Evolutionary conservation across 2,329 filamentous ascomycete species (phyloP).

Genomic region (Cladophialophora yegresii): DNA sequence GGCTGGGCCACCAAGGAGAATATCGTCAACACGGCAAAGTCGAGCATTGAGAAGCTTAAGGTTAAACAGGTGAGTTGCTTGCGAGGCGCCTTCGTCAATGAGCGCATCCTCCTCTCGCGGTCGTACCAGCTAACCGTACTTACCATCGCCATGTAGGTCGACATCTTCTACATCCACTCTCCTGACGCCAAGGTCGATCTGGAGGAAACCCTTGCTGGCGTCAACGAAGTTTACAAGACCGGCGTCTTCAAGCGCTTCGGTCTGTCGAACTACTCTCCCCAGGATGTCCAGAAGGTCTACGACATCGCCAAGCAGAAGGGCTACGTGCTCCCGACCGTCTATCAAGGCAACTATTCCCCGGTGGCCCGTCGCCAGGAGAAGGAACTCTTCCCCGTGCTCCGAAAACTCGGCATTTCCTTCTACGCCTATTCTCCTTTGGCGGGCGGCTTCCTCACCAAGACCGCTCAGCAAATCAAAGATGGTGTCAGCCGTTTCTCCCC

Average conservation of each 20-base stretch:
- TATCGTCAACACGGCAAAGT: conserved; percentile 33
- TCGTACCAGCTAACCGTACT: not conserved
- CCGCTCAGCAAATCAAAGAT: conserved; percentile 39
- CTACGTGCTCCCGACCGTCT: conserved; percentile 44
- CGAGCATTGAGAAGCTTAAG: conserved; percentile 33
- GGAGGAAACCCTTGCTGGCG: conserved; percentile 42
- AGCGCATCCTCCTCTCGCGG: not conserved
- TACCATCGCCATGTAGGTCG: conserved; percentile 35
- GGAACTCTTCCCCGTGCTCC: conserved; percentile 43
- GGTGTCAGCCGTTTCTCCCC: conserved; percentile 39
- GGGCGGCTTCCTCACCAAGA: conserved; percentile 44
- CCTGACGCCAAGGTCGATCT: conserved; percentile 42
- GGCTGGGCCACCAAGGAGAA: conserved; percentile 28
- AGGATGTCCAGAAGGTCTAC: conserved; percentile 41
- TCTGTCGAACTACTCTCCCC: conserved; percentile 43
- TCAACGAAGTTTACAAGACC: conserved; percentile 40
- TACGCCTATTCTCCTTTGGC: conserved; percentile 39
- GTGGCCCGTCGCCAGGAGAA: conserved; percentile 43
- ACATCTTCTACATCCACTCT: conserved; percentile 44
- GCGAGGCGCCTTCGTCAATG: not conserved
- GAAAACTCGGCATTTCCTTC: conserved; percentile 40
- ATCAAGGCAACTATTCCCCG: conserved; percentile 48
- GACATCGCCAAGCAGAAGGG: conserved; percentile 41
- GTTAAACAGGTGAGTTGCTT: conserved; percentile 27
- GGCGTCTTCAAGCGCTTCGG: conserved; percentile 44